These are phyloP conservation scores for Claviceps sorghi DNA, from an alignment of 2,329 filamentous ascomycete genomes.

Conservation along the genomic window DNA sequence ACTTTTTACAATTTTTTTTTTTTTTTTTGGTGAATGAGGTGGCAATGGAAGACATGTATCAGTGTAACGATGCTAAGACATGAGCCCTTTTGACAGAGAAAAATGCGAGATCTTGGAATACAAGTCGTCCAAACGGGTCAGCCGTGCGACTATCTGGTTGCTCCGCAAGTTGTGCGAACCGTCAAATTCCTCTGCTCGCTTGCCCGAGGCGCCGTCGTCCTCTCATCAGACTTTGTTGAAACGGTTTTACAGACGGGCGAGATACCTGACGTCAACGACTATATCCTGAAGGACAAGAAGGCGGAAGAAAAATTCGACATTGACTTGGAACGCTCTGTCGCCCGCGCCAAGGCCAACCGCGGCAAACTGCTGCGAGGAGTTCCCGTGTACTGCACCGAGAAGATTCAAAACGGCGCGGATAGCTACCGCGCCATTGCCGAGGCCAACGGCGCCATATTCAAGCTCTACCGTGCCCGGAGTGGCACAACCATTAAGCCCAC, in stretches of 20 bases:
- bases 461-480: conserved; percentile 60
- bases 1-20: background rate
- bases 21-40: background rate
- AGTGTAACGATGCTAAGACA: conserved; percentile 8
- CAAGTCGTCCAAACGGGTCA: conserved; percentile 61
- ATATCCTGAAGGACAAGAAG: conserved; percentile 53
- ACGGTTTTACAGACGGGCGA: conserved; percentile 55
- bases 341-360: conserved; percentile 59
- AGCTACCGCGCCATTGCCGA: conserved; percentile 76
- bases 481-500: conserved; percentile 53
- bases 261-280: conserved; percentile 49
- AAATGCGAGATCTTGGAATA: conserved; percentile 72
- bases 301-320: conserved; percentile 60
- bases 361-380: conserved; percentile 61
- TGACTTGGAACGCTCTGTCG: conserved; percentile 51
- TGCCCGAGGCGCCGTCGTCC: conserved; percentile 62
- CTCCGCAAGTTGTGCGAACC: conserved; percentile 74
- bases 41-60: background rate
- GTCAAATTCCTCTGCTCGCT: conserved; percentile 86
- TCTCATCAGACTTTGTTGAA: conserved; percentile 68
- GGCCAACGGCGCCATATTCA: conserved; percentile 75
- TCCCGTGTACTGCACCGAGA: conserved; percentile 71
- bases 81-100: conserved; percentile 38
- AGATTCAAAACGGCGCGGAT: conserved; percentile 66
- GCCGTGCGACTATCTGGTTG: conserved; percentile 72